Base-by-base conservation (phyloP, 225 moss, liverwort and hornwort species). In the Marchantia paleacea region DNA sequence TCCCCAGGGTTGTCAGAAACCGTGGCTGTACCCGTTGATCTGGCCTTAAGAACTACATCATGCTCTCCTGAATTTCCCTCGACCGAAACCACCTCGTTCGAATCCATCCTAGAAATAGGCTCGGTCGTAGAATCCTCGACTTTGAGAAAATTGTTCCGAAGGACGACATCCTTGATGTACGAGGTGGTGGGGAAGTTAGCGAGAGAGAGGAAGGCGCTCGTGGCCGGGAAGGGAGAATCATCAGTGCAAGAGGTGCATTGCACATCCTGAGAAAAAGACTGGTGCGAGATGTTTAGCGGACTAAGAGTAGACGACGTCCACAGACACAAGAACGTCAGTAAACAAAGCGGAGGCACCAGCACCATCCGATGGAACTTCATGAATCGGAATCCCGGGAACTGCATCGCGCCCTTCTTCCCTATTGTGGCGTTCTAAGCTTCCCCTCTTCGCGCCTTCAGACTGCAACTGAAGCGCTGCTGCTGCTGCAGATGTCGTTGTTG, bases 331-430 rank as follows among this genome's bases (percentile, higher is more conserved):
- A 85, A 76, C 1, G 85, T 85, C 6, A 88, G 72, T 79, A 88
- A 51, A 55, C 85, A 76, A 7, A 88, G 49, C 4, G 88, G 85
- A 0, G 83, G 83, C 58, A 88, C 69, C 22, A 88, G 73, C 31
- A 85, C 81, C 79, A 88, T 39, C 9, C 88, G 85, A 54, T 85
- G 85, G 39, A 85, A 81, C 49, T 72, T 83, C 79, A 83, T 57
- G 52, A 83, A 75, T 4, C 88, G 85, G 11, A 84, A 75, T 54
- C 72, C 77, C 16, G 25, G 15, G 18, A 61, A 24, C 30, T 25
- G 57, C 72, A 72, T 72, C 60, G 48, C 52, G 57, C 11, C 12
- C 19, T 8, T 4, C 47, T 39, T 74, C 6, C 74, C 28, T 54
- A 28, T 24, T 2, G 54, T 3, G 7, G 39, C 39, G 39, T 2